Evolutionary conservation across 768 basidiomycete genomes (phyloP).

Genomic region (Candolleomyces eurysporus): DNA sequence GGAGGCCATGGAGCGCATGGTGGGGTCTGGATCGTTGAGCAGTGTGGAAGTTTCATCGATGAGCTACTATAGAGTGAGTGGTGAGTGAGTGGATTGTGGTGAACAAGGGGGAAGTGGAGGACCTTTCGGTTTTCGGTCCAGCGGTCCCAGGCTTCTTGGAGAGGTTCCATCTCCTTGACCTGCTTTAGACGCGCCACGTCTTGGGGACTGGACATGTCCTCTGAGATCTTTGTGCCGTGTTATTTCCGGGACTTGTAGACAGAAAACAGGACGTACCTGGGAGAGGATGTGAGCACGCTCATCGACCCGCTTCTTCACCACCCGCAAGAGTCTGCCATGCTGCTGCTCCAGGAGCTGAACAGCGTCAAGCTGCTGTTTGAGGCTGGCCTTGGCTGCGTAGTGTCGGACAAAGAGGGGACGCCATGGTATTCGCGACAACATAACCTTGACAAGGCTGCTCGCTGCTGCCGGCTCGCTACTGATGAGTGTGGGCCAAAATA

Average conservation of each 20-base stretch:
- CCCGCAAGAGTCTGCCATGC: slow-evolving; percentile 50
- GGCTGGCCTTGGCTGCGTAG: background rate
- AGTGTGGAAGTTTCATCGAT: slow-evolving; percentile 61
- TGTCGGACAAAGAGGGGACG: background rate
- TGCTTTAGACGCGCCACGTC: slow-evolving; percentile 60
- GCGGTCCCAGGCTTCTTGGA: slow-evolving; percentile 65
- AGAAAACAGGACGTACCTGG: slow-evolving; percentile 33
- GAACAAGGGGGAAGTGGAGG: slow-evolving; percentile 17
- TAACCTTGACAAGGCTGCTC: background rate
- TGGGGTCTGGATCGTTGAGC: slow-evolving; percentile 69
- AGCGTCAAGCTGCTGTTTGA: background rate
- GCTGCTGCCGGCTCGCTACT: too few relatives aligned
- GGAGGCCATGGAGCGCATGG: slow-evolving; percentile 69
- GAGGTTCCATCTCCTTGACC: slow-evolving; percentile 66
- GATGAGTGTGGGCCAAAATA: too few relatives aligned
- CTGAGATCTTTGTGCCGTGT: slow-evolving; percentile 41
- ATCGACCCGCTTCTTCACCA: slow-evolving; percentile 54
- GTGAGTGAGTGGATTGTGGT: background rate
- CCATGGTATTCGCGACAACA: background rate
- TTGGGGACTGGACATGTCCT: slow-evolving; percentile 49
- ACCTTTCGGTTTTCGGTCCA: slow-evolving; percentile 63
- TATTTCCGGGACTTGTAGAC: slow-evolving; percentile 7
- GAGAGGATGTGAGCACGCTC: slow-evolving; percentile 43
- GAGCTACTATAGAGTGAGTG: slow-evolving; percentile 47
- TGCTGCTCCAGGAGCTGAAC: slow-evolving; percentile 28